Evolutionary conservation across 768 basidiomycete species (phyloP).

Genomic region (Pleurotus cornucopiae): DNA sequence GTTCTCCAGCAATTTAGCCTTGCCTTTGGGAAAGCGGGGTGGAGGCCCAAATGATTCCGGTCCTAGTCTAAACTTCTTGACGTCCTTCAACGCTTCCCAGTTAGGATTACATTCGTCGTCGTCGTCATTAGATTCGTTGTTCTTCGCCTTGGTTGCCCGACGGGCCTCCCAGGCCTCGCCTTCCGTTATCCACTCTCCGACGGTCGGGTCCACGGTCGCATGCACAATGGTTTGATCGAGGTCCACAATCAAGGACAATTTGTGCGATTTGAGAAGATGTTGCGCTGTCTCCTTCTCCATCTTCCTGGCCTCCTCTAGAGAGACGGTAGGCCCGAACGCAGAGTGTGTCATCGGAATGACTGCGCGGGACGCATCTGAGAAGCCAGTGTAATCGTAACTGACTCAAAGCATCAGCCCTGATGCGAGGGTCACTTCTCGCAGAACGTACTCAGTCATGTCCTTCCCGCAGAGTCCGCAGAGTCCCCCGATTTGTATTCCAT

Average conservation of each 20-base stretch:
- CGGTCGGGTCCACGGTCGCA: conserved; percentile 97
- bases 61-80: conserved; percentile 81
- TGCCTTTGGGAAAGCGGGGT: conserved; percentile 31
- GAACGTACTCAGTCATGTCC: conserved; percentile 84
- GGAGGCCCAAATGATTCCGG: conserved; percentile 66
- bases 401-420: conserved; percentile 10
- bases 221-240: conserved; percentile 99
- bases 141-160: conserved; percentile 38
- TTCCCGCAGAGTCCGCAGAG: conserved; percentile 93
- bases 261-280: conserved; percentile 68
- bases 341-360: conserved; percentile 94
- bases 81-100: conserved; percentile 87
- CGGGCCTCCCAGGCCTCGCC: conserved; percentile 76
- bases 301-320: conserved; percentile 85
- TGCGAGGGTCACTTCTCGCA: conserved; percentile 8
- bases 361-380: conserved; percentile 81
- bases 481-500: conserved; percentile 89
- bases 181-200: conserved; percentile 94
- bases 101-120: conserved; percentile 84
- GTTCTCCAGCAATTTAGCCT: conserved; percentile 59
- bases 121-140: conserved; percentile 20
- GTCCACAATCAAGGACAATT: conserved; percentile 94
- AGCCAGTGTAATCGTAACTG: conserved; percentile 82
- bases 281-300: conserved; percentile 82
- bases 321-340: conserved; percentile 86